phyloP scores from a whole-genome alignment of 2,329 filamentous ascomycete species.

The Ustulina deusta region DNA sequence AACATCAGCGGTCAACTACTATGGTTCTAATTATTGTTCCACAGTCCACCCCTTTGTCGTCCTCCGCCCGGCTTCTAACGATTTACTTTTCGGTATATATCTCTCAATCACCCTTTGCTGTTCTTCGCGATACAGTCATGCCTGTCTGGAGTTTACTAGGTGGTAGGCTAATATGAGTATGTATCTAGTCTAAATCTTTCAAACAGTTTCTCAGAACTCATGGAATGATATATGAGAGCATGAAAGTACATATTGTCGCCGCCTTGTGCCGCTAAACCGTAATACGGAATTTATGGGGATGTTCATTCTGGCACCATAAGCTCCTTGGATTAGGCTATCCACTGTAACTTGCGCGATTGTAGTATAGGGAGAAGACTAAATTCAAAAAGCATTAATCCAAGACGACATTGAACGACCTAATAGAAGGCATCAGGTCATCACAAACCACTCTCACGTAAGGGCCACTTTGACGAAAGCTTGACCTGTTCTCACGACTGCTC shows the following conservation, averaged over 20 bases:
- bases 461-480: background rate
- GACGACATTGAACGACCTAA: background rate
- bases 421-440: conserved; percentile 8
- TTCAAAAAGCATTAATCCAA: background rate
- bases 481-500: background rate
- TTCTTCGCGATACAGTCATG: background rate
- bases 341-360: background rate
- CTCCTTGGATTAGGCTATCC: background rate
- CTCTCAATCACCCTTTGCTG: no score
- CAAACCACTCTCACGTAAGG: conserved; percentile 28
- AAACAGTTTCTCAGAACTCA: background rate
- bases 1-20: background rate
- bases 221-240: background rate
- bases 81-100: background rate
- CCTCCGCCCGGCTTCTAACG: background rate
- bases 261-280: background rate
- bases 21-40: background rate
- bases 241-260: background rate
- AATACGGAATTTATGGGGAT: background rate
- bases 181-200: background rate
- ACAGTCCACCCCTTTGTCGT: background rate
- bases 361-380: background rate
- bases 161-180: background rate
- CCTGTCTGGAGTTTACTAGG: background rate
- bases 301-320: background rate